Percentiles rank a stretch among this genome's conserved stretches.
Evolutionary conservation across 306 rosid species (phyloP).

Genomic region (Malus sieversii): DNA sequence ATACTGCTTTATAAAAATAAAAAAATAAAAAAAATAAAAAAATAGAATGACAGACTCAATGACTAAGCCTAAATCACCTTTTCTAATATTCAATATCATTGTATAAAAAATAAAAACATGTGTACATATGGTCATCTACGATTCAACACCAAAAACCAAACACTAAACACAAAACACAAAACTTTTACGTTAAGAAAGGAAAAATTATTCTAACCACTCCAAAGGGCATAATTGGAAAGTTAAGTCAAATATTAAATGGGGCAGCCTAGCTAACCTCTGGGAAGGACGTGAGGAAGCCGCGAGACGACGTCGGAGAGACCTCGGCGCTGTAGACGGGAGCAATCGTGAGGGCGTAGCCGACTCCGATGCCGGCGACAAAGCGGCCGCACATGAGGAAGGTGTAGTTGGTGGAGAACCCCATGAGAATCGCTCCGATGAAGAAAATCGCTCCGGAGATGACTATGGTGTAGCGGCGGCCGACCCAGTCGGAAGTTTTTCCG

Average conservation of each 20-base stretch:
- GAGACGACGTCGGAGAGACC: slow-evolving; percentile 50
- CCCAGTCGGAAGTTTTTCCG: slow-evolving; percentile 61
- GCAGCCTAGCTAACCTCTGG: slow-evolving; percentile 31
- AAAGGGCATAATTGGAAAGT: neutral
- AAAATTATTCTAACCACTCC: neutral
- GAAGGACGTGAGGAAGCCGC: slow-evolving; percentile 57
- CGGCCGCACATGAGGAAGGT: slow-evolving; percentile 42
- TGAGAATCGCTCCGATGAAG: slow-evolving; percentile 47
- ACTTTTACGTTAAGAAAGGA: neutral
- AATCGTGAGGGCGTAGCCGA: slow-evolving; percentile 51
- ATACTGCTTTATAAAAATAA: too few species aligned
- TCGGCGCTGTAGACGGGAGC: slow-evolving; percentile 60
- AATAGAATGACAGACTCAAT: too few species aligned
- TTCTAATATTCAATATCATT: too few species aligned
- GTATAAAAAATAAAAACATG: too few species aligned
- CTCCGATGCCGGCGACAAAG: slow-evolving; percentile 43
- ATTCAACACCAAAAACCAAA: too few species aligned
- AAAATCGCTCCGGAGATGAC: slow-evolving; percentile 38
- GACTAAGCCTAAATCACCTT: too few species aligned
- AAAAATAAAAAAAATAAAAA: too few species aligned
- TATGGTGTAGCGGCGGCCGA: slow-evolving; percentile 65
- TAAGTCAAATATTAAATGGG: neutral
- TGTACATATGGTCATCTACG: too few species aligned
- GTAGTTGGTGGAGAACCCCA: slow-evolving; percentile 54
- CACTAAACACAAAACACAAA: too few species aligned